Conservation (phyloP, 2,329 filamentous ascomycete genomes). For the Tolypocladium tropicale region DNA sequence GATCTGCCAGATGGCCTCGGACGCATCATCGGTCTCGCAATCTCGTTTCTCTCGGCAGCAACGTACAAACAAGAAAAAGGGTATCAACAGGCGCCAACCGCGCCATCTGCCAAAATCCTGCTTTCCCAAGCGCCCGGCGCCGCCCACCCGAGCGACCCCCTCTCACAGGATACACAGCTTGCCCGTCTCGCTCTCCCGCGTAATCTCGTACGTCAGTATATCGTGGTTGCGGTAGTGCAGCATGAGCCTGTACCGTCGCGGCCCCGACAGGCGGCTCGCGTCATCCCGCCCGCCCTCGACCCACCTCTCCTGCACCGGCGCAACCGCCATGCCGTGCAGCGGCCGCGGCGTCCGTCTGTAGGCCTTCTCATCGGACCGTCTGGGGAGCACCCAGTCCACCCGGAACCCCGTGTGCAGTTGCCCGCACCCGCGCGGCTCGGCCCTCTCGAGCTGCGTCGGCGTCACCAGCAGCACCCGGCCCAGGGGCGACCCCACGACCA, state of each 20-base stretch:
- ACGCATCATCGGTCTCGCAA: not conserved
- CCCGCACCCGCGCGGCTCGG: conserved; percentile 8
- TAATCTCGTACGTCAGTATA: conserved; percentile 60
- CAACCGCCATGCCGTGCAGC: conserved; percentile 58
- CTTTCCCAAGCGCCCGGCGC: not conserved
- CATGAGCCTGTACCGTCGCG: conserved; percentile 54
- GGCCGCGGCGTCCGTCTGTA: conserved; percentile 34
- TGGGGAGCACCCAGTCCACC: conserved; percentile 42
- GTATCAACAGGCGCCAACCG: not conserved
- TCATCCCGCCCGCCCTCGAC: conserved; percentile 6
- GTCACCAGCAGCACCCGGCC: conserved; percentile 58
- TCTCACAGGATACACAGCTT: conserved; percentile 24
- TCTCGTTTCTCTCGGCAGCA: not conserved
- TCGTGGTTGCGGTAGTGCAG: conserved; percentile 63
- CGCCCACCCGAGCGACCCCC: not conserved
- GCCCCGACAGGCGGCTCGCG: conserved; percentile 12
- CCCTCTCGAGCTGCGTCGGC: conserved; percentile 23
- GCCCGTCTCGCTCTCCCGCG: conserved; percentile 26
- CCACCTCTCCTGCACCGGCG: conserved; percentile 44
- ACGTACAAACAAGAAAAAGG: not conserved
- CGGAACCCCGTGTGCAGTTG: conserved; percentile 34
- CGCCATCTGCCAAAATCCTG: not conserved
- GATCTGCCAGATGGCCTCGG: not conserved
- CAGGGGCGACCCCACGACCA: conserved; percentile 55
- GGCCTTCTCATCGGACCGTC: conserved; percentile 32